Percentiles rank a stretch among this genome's conserved stretches.
phyloP scores from a whole-genome alignment of 257 asterid genomes.

The Mentha longifolia region DNA sequence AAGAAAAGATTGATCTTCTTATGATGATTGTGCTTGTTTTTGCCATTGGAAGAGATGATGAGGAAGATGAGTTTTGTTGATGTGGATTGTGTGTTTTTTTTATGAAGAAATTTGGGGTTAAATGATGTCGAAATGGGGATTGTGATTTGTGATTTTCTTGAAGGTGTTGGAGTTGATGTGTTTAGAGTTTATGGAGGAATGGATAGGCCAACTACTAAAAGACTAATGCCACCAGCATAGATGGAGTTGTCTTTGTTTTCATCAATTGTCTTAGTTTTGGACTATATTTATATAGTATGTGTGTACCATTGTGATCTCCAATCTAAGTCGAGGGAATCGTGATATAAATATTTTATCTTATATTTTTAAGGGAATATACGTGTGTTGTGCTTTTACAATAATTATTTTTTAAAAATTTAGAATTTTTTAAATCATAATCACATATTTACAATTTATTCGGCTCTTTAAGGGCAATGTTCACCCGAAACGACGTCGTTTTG shows the following conservation, averaged over 20 bases:
- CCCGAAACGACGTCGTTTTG: too few relatives aligned
- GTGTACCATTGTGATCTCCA: conserved; percentile 39
- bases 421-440: too few relatives aligned
- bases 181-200: conserved; percentile 29
- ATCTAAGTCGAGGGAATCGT: background rate
- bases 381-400: too few relatives aligned
- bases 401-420: too few relatives aligned
- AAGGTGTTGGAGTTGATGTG: conserved; percentile 13
- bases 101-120: background rate
- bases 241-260: conserved; percentile 49
- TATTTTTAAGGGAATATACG: too few relatives aligned
- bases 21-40: conserved; percentile 47
- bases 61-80: too few relatives aligned
- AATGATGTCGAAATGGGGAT: conserved; percentile 12
- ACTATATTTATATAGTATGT: conserved; percentile 25
- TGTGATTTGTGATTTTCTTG: background rate
- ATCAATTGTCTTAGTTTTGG: conserved; percentile 41
- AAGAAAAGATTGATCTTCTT: conserved; percentile 66
- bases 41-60: conserved; percentile 45
- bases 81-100: background rate
- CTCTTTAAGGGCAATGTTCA: too few relatives aligned
- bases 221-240: conserved; percentile 29
- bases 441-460: too few relatives aligned
- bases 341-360: too few relatives aligned
- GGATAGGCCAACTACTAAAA: conserved; percentile 46